These are phyloP conservation scores for Phytophthora cactorum DNA, from an alignment of 352 stramenopile species.

Conservation along the genomic window DNA sequence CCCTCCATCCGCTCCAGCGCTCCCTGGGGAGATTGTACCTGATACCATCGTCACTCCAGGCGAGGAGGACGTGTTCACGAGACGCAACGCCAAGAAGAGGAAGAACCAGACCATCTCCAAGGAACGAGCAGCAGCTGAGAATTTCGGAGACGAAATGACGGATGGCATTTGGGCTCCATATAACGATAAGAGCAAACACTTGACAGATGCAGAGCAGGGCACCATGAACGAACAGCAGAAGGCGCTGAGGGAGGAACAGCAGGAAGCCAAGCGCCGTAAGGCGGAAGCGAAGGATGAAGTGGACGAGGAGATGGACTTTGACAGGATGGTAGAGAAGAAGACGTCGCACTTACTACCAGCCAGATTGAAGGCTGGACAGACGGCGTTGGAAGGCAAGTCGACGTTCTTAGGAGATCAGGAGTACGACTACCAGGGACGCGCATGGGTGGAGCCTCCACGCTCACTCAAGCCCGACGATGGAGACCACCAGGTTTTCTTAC, in stretches of 20 bases:
- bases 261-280: slow-evolving; percentile 64
- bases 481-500: slow-evolving; percentile 96
- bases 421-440: slow-evolving; percentile 96
- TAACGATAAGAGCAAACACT: slow-evolving; percentile 47
- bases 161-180: slow-evolving; percentile 75
- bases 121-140: slow-evolving; percentile 42
- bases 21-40: slow-evolving; percentile 25
- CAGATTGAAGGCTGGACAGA: slow-evolving; percentile 68
- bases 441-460: slow-evolving; percentile 93
- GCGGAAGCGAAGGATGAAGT: slow-evolving; percentile 62
- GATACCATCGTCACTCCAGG: slow-evolving; percentile 32
- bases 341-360: slow-evolving; percentile 73
- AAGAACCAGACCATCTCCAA: slow-evolving; percentile 45
- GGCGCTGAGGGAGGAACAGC: slow-evolving; percentile 52
- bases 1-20: slow-evolving; percentile 28
- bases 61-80: slow-evolving; percentile 49
- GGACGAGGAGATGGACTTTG: slow-evolving; percentile 87
- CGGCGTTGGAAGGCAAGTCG: slow-evolving; percentile 63
- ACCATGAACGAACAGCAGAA: slow-evolving; percentile 65
- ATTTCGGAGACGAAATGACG: slow-evolving; percentile 49
- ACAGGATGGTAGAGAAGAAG: slow-evolving; percentile 91
- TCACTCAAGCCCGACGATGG: slow-evolving; percentile 78
- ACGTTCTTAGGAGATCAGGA: slow-evolving; percentile 93
- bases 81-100: slow-evolving; percentile 46
- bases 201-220: slow-evolving; percentile 58